A percentile compares a stretch with the other conserved stretches of the same genome.
Conservation (phyloP, 352 stramenopile genomes). For the Phytophthora foliorum region DNA sequence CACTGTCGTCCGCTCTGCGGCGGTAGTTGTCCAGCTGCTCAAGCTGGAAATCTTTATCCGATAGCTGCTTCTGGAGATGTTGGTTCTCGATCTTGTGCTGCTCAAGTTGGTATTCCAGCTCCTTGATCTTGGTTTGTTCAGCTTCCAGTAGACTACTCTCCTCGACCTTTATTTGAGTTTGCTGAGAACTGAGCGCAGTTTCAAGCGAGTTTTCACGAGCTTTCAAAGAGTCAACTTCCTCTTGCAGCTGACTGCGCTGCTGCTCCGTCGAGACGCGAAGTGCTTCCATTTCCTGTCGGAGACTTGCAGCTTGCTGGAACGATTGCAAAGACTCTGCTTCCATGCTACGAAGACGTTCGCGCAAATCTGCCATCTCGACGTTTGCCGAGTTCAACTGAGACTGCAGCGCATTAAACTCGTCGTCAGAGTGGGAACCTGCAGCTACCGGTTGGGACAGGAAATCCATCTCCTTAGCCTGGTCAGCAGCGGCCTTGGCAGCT, state of each 20-base stretch:
- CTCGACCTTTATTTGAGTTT: slow-evolving; percentile 50
- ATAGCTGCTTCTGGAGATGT: slow-evolving; percentile 73
- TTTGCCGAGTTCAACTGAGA: slow-evolving; percentile 42
- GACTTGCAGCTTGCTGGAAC: slow-evolving; percentile 31
- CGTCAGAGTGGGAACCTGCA: slow-evolving; percentile 27
- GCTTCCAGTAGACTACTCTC: slow-evolving; percentile 21
- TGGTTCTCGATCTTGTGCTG: slow-evolving; percentile 84
- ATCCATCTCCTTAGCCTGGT: slow-evolving; percentile 29
- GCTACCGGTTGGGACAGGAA: slow-evolving; percentile 28
- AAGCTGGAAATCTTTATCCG: slow-evolving; percentile 73
- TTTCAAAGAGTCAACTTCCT: slow-evolving; percentile 49
- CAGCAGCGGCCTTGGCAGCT: slow-evolving; percentile 28
- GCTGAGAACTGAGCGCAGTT: slow-evolving; percentile 30
- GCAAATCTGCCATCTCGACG: slow-evolving; percentile 43
- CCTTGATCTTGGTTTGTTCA: slow-evolving; percentile 39
- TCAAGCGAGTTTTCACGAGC: slow-evolving; percentile 49
- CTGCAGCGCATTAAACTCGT: slow-evolving; percentile 52
- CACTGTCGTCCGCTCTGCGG: slow-evolving; percentile 54
- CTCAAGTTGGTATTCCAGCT: slow-evolving; percentile 60
- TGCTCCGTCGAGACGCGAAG: slow-evolving; percentile 50
- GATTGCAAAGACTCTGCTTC: slow-evolving; percentile 46
- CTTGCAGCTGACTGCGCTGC: slow-evolving; percentile 48
- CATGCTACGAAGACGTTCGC: slow-evolving; percentile 44
- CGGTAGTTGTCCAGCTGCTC: slow-evolving; percentile 66
- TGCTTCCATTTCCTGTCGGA: slow-evolving; percentile 44